Conservation (phyloP, 1,284 basidiomycete species). For the Sanghuangporus sanghuang region DNA sequence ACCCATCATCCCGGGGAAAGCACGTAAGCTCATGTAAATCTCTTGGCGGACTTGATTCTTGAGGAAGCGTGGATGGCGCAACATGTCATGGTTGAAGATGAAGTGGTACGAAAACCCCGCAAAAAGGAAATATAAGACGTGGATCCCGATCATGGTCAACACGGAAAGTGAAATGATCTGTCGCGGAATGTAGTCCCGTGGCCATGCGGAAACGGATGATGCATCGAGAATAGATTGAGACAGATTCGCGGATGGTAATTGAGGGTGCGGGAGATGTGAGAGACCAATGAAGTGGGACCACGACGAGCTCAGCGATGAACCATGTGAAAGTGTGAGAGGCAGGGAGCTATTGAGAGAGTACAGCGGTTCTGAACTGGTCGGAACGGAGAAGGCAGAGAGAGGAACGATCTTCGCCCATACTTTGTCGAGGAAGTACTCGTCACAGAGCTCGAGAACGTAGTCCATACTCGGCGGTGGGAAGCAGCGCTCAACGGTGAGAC, state of each 20-base stretch:
- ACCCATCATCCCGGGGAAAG: slow-evolving; percentile 78
- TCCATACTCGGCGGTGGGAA: slow-evolving; percentile 56
- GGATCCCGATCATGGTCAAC: slow-evolving; percentile 80
- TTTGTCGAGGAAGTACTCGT: slow-evolving; percentile 75
- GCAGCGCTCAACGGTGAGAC: background rate
- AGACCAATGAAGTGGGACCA: slow-evolving; percentile 52
- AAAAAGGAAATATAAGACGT: slow-evolving; percentile 82
- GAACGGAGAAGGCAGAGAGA: slow-evolving; percentile 47
- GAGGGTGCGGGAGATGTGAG: slow-evolving; percentile 47
- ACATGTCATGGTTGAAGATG: slow-evolving; percentile 96
- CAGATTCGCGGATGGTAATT: slow-evolving; percentile 33
- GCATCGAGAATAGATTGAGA: slow-evolving; percentile 24
- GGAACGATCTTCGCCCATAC: slow-evolving; percentile 76
- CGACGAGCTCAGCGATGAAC: slow-evolving; percentile 38
- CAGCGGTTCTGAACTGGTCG: slow-evolving; percentile 26
- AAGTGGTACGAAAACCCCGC: slow-evolving; percentile 79
- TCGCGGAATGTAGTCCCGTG: slow-evolving; percentile 73
- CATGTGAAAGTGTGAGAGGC: slow-evolving; percentile 29
- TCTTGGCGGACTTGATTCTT: slow-evolving; percentile 84
- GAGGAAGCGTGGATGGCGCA: slow-evolving; percentile 91
- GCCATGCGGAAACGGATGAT: slow-evolving; percentile 59
- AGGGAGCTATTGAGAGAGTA: slow-evolving; percentile 27
- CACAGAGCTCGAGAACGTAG: slow-evolving; percentile 66
- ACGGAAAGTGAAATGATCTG: slow-evolving; percentile 74
- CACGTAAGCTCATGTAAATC: slow-evolving; percentile 70